These are phyloP conservation scores for Chaetomiaceae sp. DNA, from an alignment of 2,329 filamentous ascomycete genomes.

Conservation along the genomic window DNA sequence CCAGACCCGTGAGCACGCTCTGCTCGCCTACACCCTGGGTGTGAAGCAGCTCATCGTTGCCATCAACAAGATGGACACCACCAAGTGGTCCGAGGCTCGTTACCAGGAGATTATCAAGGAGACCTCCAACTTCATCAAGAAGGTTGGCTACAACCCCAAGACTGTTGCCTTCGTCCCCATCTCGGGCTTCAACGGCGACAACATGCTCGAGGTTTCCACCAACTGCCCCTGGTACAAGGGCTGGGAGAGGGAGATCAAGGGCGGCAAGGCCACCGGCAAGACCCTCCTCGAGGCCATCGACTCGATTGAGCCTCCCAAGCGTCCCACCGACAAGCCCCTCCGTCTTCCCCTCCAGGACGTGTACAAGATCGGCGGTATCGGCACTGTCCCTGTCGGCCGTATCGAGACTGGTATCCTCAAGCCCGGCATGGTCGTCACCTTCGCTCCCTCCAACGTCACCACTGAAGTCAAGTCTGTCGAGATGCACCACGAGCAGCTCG, in stretches of 20 bases:
- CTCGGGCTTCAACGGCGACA: conserved; percentile 99
- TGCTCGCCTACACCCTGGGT: conserved; percentile 99
- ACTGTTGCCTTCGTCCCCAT: conserved; percentile 96
- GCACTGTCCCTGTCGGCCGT: conserved; percentile 99
- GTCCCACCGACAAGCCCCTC: conserved; percentile 98
- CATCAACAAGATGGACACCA: conserved; percentile 99
- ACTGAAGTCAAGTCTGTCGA: conserved; percentile 99
- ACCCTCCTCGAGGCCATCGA: conserved; percentile 99
- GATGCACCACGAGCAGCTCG: conserved; percentile 99
- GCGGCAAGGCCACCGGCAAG: conserved; percentile 82
- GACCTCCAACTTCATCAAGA: conserved; percentile 99
- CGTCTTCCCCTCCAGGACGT: conserved; percentile 99
- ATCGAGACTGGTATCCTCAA: conserved; percentile 98
- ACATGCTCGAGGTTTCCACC: conserved; percentile 87
- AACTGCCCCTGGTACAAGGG: conserved; percentile 99
- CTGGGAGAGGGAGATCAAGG: conserved; percentile 98
- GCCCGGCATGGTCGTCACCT: conserved; percentile 91
- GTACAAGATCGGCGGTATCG: conserved; percentile 99
- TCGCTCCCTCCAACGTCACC: conserved; percentile 97
- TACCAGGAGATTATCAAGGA: conserved; percentile 99
- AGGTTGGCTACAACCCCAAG: conserved; percentile 99
- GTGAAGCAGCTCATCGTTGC: conserved; percentile 99
- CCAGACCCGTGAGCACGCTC: conserved; percentile 99
- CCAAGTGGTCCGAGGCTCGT: conserved; percentile 95
- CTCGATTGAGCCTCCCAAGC: conserved; percentile 84